A percentile compares a stretch with the other conserved stretches of the same genome.
Conservation (phyloP, 768 basidiomycete species). For the Coprinopsis sp. region DNA sequence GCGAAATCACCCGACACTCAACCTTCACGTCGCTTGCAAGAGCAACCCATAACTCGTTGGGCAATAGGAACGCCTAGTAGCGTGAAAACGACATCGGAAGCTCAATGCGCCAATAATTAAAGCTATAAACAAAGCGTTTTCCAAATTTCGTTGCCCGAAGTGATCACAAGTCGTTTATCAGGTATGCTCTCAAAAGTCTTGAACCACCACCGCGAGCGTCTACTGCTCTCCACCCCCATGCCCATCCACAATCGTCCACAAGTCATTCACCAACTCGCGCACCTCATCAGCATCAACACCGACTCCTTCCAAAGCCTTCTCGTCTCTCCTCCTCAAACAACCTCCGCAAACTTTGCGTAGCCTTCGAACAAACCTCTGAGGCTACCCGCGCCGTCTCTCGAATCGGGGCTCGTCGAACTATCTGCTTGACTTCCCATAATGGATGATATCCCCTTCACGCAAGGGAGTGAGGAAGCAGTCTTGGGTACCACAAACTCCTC, state of each 20-base stretch:
- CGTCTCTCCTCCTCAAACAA: constrained; percentile 35
- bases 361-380: constrained; percentile 39
- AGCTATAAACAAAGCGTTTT: too few species aligned
- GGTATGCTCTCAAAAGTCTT: not conserved
- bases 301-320: constrained; percentile 24
- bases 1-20: too few species aligned
- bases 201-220: not conserved
- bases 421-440: constrained; percentile 42
- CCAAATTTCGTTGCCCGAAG: too few species aligned
- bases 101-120: too few species aligned
- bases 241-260: constrained; percentile 58
- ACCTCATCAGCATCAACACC: constrained; percentile 54
- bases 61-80: too few species aligned
- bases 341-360: constrained; percentile 51
- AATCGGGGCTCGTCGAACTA: too few species aligned
- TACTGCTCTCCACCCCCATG: constrained; percentile 11
- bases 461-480: not conserved
- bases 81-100: too few species aligned
- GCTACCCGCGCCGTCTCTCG: too few species aligned
- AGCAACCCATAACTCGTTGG: too few species aligned
- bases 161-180: not conserved
- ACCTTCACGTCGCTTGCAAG: too few species aligned
- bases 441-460: constrained; percentile 36
- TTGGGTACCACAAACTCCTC: not conserved
- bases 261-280: constrained; percentile 47